Base-by-base conservation (phyloP, 306 rosid genomes). In the Oemleria cerasiformis region DNA sequence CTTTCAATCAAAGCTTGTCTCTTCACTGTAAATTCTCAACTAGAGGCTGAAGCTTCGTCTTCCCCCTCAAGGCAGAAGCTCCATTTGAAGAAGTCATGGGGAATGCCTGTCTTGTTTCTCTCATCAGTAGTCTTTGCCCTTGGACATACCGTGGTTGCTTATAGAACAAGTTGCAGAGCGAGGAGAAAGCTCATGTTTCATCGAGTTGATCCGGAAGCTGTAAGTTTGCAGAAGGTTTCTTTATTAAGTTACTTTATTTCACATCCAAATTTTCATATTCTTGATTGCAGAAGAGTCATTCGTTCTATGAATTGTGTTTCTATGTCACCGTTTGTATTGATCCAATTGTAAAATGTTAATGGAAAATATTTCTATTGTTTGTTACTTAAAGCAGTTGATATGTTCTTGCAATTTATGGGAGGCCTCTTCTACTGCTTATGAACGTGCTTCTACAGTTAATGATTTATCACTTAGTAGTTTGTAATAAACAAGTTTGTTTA, bases 11-110 rank as follows among this genome's bases (percentile, higher is more conserved):
- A 94, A 77, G 97, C 83, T 51, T 94, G 97, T 75, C 81, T 94
- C 78, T 94, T 89, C 85, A 79, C 90, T 19, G 96, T 89, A 66
- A 85, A 89, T 84, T 89, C 97, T 73, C 96, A 94, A 78, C 76
- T 89, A 21, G 96, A 89, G 87, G 97, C 84, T 0, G 97, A 88
- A 75, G 92, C 95, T 75, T 81, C 89, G 1, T 81, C 85, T 69
- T 94, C 97, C 74, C 86, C 75, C 76, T 85, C 95, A 16, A 85
- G 87, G 84, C 85, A 78, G 87, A 89, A 74, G 83, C 91, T 94
- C 60, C 99, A 85, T 80, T 78, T 94, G 73, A 94, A 94, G 82
- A 94, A 94, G 85, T 91, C 99, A 45, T 94, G 97, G 99, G 99
- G 99, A 57, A 94, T 94, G 99, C 99, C 97, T 25, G 90, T 94